A percentile compares a stretch with the other conserved stretches of the same genome.
phyloP scores from a whole-genome alignment of 495 filamentous ascomycete species.

The Thermothielavioides terrestris region DNA sequence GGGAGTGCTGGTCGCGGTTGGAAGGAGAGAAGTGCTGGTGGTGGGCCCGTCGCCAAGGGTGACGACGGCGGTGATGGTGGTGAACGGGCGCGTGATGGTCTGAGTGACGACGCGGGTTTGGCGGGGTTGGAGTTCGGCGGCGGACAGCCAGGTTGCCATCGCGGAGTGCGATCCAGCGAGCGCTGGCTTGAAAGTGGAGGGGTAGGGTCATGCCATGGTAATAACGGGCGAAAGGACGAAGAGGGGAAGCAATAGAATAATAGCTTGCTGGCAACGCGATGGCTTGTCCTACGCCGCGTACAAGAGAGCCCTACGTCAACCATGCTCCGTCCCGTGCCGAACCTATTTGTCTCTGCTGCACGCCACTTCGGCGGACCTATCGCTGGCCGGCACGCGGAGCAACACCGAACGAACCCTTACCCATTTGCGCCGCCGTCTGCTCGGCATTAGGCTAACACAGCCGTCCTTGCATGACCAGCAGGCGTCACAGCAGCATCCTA shows the following conservation, averaged over 20 bases:
- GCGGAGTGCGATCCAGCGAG: neutral
- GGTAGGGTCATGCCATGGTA: neutral
- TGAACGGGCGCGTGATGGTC: conserved; percentile 12
- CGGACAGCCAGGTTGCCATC: neutral
- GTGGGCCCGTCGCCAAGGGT: conserved; percentile 7
- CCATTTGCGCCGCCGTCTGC: neutral
- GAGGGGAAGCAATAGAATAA: too few species aligned
- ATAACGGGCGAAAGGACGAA: too few species aligned
- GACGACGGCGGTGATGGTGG: conserved; percentile 16
- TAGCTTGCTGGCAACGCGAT: too few species aligned
- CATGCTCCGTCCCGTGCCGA: neutral
- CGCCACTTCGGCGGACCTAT: neutral
- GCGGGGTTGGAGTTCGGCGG: neutral
- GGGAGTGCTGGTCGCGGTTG: neutral
- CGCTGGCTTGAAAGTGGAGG: neutral
- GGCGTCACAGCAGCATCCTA: neutral
- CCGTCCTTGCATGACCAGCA: conserved; percentile 2
- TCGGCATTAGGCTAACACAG: conserved; percentile 6
- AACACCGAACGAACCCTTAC: neutral
- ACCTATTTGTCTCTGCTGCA: neutral
- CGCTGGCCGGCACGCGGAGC: neutral
- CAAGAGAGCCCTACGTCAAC: too few species aligned
- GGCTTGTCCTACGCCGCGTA: too few species aligned
- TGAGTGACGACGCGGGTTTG: conserved; percentile 13
- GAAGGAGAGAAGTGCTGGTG: neutral